Base-by-base conservation (phyloP, 192 early-diverging fungal species). In the Coemansia sp. region DNA sequence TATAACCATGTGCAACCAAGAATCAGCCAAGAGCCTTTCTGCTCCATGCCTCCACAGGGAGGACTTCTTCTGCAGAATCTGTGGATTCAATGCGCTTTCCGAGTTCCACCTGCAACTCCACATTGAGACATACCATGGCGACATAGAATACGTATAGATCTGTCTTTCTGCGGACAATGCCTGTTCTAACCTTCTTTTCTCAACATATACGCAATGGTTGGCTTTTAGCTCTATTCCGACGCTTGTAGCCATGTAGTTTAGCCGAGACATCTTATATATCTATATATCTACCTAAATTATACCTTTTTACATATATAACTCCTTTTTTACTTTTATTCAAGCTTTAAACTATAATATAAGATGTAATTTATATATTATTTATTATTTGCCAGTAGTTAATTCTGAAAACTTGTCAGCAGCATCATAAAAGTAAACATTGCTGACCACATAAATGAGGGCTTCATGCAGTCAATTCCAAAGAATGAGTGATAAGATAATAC, bases 31-130 rank as follows among this genome's bases (percentile, higher is more conserved):
- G 50, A 46, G 59, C 37, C 54, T 70, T 16, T 40, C 53, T 11
- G 60, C 56, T 5, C 68, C 63, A 22, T 74, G 74, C 39, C 74
- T 65, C 55, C 55, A 48, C 64, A 59, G 79, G 14, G 79, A 81
- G 61, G 79, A 81, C 63, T 81, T 69, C 51, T 76, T 76, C 49
- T 81, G 79, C 74, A 62, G 67, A 48, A 81, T 76, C 65, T 81
- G 79, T 51, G 79, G 79, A 43, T 81, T 68, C 56, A 81, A 81
- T 54, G 79, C 79, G 7, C 67, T 81, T 37, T 81, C 79, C 2
- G 64, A 65, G 48, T 40, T 76, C 59, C 79, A 81, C 46, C 70
- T 81, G 11, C 38, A 76, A 45, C 67, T 81, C 5, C 79, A 81
- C 55, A 69, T 72, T 61, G 48, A 48, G 40, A 66, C 70, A 10